Evolutionary conservation across 108 stramenopile species (phyloP).

Genomic region (Cyclotella atomus): DNA sequence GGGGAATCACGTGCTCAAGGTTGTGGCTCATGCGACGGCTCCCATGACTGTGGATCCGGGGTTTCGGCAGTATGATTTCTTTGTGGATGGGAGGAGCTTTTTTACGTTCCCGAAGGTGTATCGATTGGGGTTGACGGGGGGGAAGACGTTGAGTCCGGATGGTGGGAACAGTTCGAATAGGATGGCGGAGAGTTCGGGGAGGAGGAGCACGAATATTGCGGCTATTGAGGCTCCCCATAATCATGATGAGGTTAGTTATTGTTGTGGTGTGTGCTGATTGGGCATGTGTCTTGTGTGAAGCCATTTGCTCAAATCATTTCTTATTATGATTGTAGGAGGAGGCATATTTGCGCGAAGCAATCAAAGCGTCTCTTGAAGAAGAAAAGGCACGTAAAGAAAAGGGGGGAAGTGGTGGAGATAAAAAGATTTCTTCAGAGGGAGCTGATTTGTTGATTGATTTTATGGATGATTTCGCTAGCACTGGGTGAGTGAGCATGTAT

Average conservation of each 20-base stretch:
- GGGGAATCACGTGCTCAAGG: conserved; percentile 89
- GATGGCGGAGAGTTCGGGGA: conserved; percentile 27
- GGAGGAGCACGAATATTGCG: conserved; percentile 53
- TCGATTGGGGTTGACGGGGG: conserved; percentile 70
- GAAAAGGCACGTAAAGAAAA: conserved; percentile 21
- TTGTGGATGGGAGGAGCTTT: conserved; percentile 88
- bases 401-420: conserved; percentile 11
- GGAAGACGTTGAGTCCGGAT: conserved; percentile 27
- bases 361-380: conserved; percentile 73
- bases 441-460: conserved; percentile 69
- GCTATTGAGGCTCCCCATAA: conserved; percentile 84
- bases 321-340: conserved; percentile 56
- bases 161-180: conserved; percentile 5
- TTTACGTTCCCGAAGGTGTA: conserved; percentile 90
- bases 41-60: conserved; percentile 79
- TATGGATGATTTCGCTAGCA: conserved; percentile 54
- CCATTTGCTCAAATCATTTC: neutral
- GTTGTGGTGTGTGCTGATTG: neutral
- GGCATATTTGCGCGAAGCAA: conserved; percentile 83
- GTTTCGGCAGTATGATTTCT: conserved; percentile 92
- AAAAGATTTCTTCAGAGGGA: conserved; percentile 45
- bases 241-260: conserved; percentile 63
- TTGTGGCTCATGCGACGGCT: conserved; percentile 84
- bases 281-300: neutral
- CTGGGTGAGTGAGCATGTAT: conserved; percentile 23